Percentiles rank a stretch among this genome's conserved stretches.
Evolutionary conservation across 192 early-diverging fungal species (phyloP).

Genomic region (Backusella sp.): DNA sequence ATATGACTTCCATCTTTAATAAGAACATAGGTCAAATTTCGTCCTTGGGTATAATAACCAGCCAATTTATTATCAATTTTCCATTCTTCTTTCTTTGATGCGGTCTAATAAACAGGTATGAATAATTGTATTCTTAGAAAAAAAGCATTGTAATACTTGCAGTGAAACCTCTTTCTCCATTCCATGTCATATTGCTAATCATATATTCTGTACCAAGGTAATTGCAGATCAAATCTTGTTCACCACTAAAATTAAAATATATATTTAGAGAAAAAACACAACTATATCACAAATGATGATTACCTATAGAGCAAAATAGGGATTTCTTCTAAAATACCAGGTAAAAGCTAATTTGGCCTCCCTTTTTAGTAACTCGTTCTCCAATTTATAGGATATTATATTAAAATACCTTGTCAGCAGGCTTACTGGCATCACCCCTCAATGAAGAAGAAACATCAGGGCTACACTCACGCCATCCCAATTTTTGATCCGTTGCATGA

Average conservation of each 20-base stretch:
- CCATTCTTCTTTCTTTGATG: slow-evolving; percentile 46
- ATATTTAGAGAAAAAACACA: not conserved
- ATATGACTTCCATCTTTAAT: slow-evolving; percentile 88
- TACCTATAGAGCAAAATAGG: slow-evolving; percentile 67
- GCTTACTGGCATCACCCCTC: slow-evolving; percentile 46
- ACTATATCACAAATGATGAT: not conserved
- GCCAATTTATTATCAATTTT: slow-evolving; percentile 42
- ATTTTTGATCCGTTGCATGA: slow-evolving; percentile 44
- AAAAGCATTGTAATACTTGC: slow-evolving; percentile 27
- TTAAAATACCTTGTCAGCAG: slow-evolving; percentile 51
- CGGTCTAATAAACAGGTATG: slow-evolving; percentile 17
- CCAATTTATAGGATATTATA: not conserved
- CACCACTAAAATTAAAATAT: slow-evolving; percentile 59
- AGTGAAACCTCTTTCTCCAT: slow-evolving; percentile 56
- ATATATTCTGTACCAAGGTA: slow-evolving; percentile 65
- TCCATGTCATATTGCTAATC: slow-evolving; percentile 68
- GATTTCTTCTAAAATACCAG: slow-evolving; percentile 55
- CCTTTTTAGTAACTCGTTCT: not conserved
- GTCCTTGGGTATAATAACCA: slow-evolving; percentile 45
- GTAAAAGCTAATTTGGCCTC: slow-evolving; percentile 50
- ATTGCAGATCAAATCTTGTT: slow-evolving; percentile 83
- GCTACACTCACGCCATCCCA: slow-evolving; percentile 68
- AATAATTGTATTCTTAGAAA: not conserved
- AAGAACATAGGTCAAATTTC: slow-evolving; percentile 78
- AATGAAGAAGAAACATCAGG: slow-evolving; percentile 44